Percentiles rank a stretch among this genome's conserved stretches.
phyloP scores from a whole-genome alignment of 495 filamentous ascomycete genomes.

The Tuber magnatum region DNA sequence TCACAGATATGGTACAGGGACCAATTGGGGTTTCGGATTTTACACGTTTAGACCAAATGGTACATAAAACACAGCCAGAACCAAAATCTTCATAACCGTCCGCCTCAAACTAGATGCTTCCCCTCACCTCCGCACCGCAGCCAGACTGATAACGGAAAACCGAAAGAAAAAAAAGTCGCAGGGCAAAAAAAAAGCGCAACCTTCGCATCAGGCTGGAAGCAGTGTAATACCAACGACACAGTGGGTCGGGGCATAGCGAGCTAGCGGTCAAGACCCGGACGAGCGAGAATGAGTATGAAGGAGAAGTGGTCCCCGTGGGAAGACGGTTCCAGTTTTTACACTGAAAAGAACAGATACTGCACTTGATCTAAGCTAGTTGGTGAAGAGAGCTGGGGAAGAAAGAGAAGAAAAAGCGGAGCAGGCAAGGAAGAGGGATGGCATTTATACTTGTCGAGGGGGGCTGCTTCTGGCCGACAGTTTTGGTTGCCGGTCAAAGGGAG shows the following conservation, averaged over 20 bases:
- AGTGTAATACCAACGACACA: not conserved
- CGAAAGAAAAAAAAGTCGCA: not conserved
- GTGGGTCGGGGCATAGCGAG: not conserved
- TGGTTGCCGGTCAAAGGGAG: not conserved
- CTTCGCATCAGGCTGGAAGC: not conserved
- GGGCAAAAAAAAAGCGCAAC: not conserved
- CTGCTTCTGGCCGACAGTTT: not conserved
- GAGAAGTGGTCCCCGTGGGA: not conserved
- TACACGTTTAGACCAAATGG: not conserved
- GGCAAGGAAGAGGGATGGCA: not conserved
- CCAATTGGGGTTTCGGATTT: too few species aligned
- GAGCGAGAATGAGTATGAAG: not conserved
- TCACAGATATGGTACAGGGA: too few species aligned
- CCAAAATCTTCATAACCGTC: too few species aligned
- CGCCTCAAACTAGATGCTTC: not conserved
- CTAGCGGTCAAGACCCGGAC: not conserved
- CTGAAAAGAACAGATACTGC: constrained; percentile 56
- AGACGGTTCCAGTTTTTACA: constrained; percentile 3
- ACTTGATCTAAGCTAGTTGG: constrained; percentile 94
- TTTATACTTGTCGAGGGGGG: not conserved
- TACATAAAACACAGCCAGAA: too few species aligned
- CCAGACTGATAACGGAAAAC: not conserved
- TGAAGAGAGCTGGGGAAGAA: constrained; percentile 46
- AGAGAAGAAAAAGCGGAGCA: not conserved
- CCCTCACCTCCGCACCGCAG: not conserved